Evolutionary conservation across 331 rosid species (phyloP).

Genomic region (Quercus tomentella): DNA sequence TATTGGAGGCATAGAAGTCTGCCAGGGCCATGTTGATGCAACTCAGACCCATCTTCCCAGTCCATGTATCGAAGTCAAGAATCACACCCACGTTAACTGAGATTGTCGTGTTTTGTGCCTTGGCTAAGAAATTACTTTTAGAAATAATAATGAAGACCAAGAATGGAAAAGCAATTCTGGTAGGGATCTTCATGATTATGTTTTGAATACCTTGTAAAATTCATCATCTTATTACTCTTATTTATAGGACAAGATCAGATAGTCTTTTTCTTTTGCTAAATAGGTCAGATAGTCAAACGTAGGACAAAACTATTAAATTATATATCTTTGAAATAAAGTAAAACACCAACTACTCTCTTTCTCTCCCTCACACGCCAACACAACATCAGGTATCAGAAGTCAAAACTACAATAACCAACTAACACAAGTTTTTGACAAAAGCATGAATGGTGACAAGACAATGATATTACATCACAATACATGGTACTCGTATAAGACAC

Average conservation of each 20-base stretch:
- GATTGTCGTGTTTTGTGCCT: neutral
- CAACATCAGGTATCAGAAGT: neutral
- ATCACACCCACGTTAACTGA: neutral
- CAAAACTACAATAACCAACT: neutral
- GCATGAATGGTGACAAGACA: neutral
- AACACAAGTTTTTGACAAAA: neutral
- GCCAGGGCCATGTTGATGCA: neutral
- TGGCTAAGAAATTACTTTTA: neutral
- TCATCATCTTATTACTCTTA: neutral
- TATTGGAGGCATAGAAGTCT: neutral
- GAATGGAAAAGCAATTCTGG: neutral
- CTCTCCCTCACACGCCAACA: no score
- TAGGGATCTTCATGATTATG: neutral
- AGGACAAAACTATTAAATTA: no score
- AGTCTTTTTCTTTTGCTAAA: no score
- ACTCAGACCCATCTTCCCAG: neutral
- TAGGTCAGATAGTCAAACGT: no score
- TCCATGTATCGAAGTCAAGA: neutral
- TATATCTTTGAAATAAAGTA: no score
- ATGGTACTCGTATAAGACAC: no score
- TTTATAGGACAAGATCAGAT: neutral
- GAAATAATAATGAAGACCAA: neutral
- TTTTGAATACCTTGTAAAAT: neutral
- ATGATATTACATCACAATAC: neutral
- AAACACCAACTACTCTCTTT: no score